A percentile compares a stretch with the other conserved stretches of the same genome.
These are phyloP conservation scores for Hymenoscyphus fructigenus DNA, from an alignment of 2,329 filamentous ascomycete genomes.

Conservation along the genomic window DNA sequence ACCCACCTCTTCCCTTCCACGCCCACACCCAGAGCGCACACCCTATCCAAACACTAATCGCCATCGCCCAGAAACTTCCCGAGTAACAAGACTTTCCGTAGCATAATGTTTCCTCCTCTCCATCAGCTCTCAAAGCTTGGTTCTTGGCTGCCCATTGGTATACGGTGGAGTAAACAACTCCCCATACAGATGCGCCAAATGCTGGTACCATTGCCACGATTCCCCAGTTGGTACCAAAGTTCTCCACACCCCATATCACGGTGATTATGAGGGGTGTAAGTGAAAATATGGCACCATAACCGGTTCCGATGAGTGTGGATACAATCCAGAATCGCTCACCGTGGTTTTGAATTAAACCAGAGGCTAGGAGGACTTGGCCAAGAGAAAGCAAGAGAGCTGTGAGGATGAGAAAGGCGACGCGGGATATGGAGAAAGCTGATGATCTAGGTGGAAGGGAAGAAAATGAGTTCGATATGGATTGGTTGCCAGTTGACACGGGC, in stretches of 20 bases:
- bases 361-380: conserved; percentile 76
- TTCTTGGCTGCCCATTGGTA: conserved; percentile 67
- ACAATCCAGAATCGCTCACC: conserved; percentile 81
- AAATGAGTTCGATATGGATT: conserved; percentile 32
- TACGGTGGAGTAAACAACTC: conserved; percentile 78
- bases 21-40: conserved; percentile 71
- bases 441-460: conserved; percentile 40
- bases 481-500: conserved; percentile 47
- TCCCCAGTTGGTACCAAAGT: conserved; percentile 97
- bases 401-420: conserved; percentile 74
- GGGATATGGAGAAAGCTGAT: conserved; percentile 62
- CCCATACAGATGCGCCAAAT: conserved; percentile 84
- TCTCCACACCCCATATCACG: conserved; percentile 98
- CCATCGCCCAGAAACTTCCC: conserved; percentile 82
- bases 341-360: conserved; percentile 71
- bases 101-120: conserved; percentile 62
- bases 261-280: conserved; percentile 88
- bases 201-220: conserved; percentile 92
- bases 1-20: conserved; percentile 73
- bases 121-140: conserved; percentile 39
- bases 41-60: conserved; percentile 74
- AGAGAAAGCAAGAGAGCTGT: conserved; percentile 72
- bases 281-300: conserved; percentile 89
- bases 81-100: conserved; percentile 82
- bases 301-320: conserved; percentile 79